Evolutionary conservation across 768 basidiomycete species (phyloP).

Genomic region (Mycena pura): DNA sequence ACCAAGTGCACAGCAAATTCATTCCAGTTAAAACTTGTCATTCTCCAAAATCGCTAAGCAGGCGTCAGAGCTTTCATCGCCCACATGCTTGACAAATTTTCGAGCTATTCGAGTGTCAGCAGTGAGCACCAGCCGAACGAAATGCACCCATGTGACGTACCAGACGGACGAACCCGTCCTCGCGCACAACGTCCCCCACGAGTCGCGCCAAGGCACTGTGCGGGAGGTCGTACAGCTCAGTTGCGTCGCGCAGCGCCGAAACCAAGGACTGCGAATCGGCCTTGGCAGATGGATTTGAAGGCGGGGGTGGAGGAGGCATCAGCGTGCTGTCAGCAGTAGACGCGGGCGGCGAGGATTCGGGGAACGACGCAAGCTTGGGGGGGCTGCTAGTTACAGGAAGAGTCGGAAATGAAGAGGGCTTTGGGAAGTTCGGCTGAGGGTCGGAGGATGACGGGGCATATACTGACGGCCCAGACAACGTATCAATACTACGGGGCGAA

Average conservation of each 20-base stretch:
- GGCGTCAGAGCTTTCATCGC: too few relatives aligned
- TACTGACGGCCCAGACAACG: neutral
- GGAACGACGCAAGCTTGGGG: constrained; percentile 15
- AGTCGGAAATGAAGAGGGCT: neutral
- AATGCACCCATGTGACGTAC: too few relatives aligned
- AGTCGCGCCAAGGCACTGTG: constrained; percentile 58
- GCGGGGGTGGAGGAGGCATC: constrained; percentile 40
- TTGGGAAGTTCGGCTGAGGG: constrained; percentile 13
- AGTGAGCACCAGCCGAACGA: too few relatives aligned
- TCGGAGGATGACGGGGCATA: neutral
- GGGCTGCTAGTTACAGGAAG: neutral
- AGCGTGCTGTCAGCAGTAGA: constrained; percentile 32
- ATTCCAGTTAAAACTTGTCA: too few relatives aligned
- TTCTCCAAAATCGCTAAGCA: too few relatives aligned
- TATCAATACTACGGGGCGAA: constrained; percentile 5
- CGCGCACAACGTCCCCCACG: constrained; percentile 67
- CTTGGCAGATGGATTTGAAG: constrained; percentile 21
- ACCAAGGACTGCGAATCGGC: constrained; percentile 34
- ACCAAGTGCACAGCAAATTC: too few relatives aligned
- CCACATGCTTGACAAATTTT: too few relatives aligned
- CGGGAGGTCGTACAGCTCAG: constrained; percentile 62
- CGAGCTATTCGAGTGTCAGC: too few relatives aligned
- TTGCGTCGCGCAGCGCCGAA: constrained; percentile 49
- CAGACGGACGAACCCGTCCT: constrained; percentile 80
- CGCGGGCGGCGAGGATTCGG: constrained; percentile 40